These are phyloP conservation scores for Naganishia liquefaciens DNA, from an alignment of 1,284 basidiomycete species.

Conservation along the genomic window DNA sequence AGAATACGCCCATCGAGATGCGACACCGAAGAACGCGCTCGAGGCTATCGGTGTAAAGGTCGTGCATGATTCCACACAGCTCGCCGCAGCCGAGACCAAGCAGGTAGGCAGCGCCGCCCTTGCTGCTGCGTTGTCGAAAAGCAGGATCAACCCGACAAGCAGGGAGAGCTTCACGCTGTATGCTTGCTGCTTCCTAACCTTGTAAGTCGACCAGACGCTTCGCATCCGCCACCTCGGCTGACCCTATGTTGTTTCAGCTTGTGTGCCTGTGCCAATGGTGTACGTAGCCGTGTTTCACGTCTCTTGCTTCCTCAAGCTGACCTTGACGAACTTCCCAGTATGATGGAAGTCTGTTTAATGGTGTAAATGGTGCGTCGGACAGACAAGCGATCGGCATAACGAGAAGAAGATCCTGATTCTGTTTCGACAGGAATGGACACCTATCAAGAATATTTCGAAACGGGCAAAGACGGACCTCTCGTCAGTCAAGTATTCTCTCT, in stretches of 20 bases:
- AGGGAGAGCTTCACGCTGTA: constrained; percentile 26
- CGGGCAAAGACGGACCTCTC: constrained; percentile 17
- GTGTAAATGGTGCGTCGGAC: constrained; percentile 15
- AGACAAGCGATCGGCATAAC: not conserved
- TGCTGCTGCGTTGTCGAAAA: constrained; percentile 18
- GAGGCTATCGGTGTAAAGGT: constrained; percentile 9
- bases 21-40: constrained; percentile 7
- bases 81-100: constrained; percentile 8
- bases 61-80: constrained; percentile 12
- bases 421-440: constrained; percentile 10
- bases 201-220: not conserved
- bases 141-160: constrained; percentile 9
- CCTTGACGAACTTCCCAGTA: not conserved
- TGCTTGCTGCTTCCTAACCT: constrained; percentile 17
- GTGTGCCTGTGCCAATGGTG: constrained; percentile 32
- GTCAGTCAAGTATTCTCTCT: constrained; percentile 26
- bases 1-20: constrained; percentile 13
- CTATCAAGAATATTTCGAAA: constrained; percentile 29
- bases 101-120: constrained; percentile 22
- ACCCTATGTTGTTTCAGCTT: constrained; percentile 19
- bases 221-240: not conserved
- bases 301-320: not conserved
- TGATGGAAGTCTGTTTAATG: constrained; percentile 32
- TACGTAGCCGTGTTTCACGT: not conserved
- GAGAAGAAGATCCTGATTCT: not conserved